Evolutionary conservation across 2,329 filamentous ascomycete genomes (phyloP), one percentile per base, ranked within the genome.

Genomic region (Colletotrichum sp.): DNA sequence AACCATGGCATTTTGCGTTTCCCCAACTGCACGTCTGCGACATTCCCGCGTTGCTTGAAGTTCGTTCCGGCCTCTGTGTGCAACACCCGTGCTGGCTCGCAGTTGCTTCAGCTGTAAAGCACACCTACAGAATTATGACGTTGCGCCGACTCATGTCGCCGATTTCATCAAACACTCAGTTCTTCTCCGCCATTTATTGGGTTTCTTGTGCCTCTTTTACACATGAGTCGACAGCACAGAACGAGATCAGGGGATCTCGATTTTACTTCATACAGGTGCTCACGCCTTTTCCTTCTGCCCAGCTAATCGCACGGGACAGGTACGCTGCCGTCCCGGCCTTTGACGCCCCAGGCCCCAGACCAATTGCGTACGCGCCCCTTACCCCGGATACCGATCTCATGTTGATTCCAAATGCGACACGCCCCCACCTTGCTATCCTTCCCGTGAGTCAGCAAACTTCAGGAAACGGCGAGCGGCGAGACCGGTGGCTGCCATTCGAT

Each of bases 351-450:
- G 43, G 30, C 12, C 34, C 21, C 43, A 52, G 43, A 32, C 24
- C n/a, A 43, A 38, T 34, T 63, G 61, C 34, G 21, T 28, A n/a
- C 18, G 18, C 52, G 71, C 64, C 69, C 70, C 57, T 26, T 60
- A 75, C 64, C 69, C 70, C 64, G 16, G 63, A 64, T 57, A 24
- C 32, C 34, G 63, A 68, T 68, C 57, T 52, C 38, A 36, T 28
- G 38, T 26, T 73, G 73, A 73, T 64, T 72, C 58, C 70, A 68
- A 68, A 68, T 68, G 55, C 55, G n/a, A 60, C 73, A 57, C 64
- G 32, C 58, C n/a, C 32, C 26, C 26, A 28, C 30, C 38, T 28
- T 28, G 26, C 26, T 43, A 63, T 18, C 36, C 43, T 34, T 38
- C 32, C 26, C 28, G 24, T 67, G 32, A 64, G 32, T 58, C 63